phyloP scores from a whole-genome alignment of 1,284 basidiomycete genomes.

The Ceratobasidium sp. region DNA sequence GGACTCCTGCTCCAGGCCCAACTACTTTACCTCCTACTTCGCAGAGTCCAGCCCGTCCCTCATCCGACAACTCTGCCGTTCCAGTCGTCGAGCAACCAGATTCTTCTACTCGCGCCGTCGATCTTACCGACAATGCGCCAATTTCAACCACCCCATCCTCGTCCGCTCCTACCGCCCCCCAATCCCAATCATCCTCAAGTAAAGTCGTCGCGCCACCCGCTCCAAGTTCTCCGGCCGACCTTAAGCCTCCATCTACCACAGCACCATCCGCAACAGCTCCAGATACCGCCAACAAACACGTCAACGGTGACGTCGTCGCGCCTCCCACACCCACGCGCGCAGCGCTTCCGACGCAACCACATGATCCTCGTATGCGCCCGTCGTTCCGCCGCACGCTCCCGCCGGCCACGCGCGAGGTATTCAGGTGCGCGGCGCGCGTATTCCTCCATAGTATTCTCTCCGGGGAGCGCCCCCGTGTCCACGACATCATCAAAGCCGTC shows the following conservation, averaged over 20 bases:
- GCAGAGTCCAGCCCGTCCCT: neutral
- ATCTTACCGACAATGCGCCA: neutral
- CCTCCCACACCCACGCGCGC: slow-evolving; percentile 1
- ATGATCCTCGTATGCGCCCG: slow-evolving; percentile 9
- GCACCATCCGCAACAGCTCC: neutral
- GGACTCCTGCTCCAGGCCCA: neutral
- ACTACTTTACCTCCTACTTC: neutral
- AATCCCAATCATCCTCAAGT: too few relatives aligned
- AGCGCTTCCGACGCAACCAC: neutral
- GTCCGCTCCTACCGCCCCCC: neutral
- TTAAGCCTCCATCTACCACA: neutral
- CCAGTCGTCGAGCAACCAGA: neutral
- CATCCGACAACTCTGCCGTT: neutral
- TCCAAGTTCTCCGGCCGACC: slow-evolving; percentile 5
- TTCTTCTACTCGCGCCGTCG: neutral
- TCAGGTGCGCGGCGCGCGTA: slow-evolving; percentile 32
- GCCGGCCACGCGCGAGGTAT: slow-evolving; percentile 41
- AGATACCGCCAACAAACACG: neutral
- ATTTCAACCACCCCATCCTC: neutral
- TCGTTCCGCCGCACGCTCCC: slow-evolving; percentile 36
- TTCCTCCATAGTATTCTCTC: slow-evolving; percentile 38
- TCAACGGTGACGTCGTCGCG: slow-evolving; percentile 1
- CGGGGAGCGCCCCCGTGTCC: slow-evolving; percentile 43
- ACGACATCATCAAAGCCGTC: slow-evolving; percentile 35
- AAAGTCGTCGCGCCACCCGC: neutral